Evolutionary conservation across 2,329 filamentous ascomycete species (phyloP).

Genomic region (Rutstroemia sp.): DNA sequence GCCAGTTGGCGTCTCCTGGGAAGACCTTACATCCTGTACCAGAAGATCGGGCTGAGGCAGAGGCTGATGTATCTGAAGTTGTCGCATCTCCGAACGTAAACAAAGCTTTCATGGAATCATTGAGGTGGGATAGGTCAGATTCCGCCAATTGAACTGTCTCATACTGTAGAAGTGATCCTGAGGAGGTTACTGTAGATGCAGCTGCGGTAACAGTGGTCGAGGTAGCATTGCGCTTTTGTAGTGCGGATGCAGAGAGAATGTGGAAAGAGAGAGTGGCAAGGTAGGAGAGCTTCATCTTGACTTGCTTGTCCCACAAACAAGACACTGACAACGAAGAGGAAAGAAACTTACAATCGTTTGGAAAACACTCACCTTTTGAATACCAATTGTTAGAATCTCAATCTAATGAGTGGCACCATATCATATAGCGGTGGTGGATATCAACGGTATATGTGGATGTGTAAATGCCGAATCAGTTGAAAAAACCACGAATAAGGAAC

Average conservation of each 20-base stretch:
- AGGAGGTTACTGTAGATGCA: background rate
- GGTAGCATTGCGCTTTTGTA: background rate
- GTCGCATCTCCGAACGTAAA: background rate
- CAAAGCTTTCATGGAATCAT: conserved; percentile 2
- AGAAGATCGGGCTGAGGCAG: background rate
- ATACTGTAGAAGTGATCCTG: background rate
- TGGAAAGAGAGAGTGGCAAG: background rate
- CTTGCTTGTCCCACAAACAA: background rate
- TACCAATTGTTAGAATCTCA: too few species aligned
- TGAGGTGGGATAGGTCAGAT: background rate
- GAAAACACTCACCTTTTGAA: background rate
- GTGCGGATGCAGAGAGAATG: background rate
- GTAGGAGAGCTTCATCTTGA: background rate
- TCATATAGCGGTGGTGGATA: too few species aligned
- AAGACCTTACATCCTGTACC: conserved; percentile 18
- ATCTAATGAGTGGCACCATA: too few species aligned
- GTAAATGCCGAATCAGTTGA: too few species aligned
- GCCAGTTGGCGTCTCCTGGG: conserved; percentile 36
- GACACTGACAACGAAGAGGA: background rate
- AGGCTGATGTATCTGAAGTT: background rate
- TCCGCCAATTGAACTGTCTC: background rate
- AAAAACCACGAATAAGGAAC: too few species aligned
- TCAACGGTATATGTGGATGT: too few species aligned
- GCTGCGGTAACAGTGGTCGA: background rate
- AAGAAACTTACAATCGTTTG: background rate